Evolutionary conservation across 1,139 yeast genomes (phyloP), one percentile per base, ranked within the genome.

Genomic region (Suhomyces chickasaworum): DNA sequence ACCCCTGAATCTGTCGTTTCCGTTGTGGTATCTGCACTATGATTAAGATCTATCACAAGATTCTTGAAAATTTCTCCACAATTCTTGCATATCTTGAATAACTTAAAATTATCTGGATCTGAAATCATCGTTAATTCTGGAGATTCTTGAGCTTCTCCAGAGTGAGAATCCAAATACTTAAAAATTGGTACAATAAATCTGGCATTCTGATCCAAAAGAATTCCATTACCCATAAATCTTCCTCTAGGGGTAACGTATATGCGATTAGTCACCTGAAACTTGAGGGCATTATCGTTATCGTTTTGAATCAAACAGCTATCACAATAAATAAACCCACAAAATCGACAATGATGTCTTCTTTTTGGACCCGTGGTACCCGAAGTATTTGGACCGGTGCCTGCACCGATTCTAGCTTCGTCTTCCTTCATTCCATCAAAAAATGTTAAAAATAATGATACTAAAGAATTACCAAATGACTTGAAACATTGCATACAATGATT

Each of bases 341-440:
- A 73, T 18, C 78, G 57, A 53, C 78, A 74, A 55, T 74, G 78
- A 55, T 74, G 79, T 40, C 76, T 58, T 40, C 75, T 55, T 31
- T 58, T 59, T 17, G 12, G 46, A 5, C 40, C 39, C 12, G 40
- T 20, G 9, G 36, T 6, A 8, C 20, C 20, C 16, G 42, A 17
- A 7, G 15, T 21, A 13, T 35, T 13, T 7, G 30, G 7, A 13
- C 23, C 13, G 7, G 20, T 16, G 9, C 35, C 17, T 15, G 12
- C 23, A 4, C 32, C 23, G 16, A 20, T 16, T 6, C 32, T 38
- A n/a, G 29, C 39, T 15, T 41, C 44, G 6, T 40, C 44, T 25
- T 38, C 41, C 17, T 43, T 48, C 37, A 21, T 35, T 12, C 40
- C 48, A 22, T 53, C 57, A 40, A 53, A 44, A 31, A 54, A 46